These are phyloP conservation scores for Epichloe sibirici DNA, from an alignment of 2,329 filamentous ascomycete species.

Conservation along the genomic window DNA sequence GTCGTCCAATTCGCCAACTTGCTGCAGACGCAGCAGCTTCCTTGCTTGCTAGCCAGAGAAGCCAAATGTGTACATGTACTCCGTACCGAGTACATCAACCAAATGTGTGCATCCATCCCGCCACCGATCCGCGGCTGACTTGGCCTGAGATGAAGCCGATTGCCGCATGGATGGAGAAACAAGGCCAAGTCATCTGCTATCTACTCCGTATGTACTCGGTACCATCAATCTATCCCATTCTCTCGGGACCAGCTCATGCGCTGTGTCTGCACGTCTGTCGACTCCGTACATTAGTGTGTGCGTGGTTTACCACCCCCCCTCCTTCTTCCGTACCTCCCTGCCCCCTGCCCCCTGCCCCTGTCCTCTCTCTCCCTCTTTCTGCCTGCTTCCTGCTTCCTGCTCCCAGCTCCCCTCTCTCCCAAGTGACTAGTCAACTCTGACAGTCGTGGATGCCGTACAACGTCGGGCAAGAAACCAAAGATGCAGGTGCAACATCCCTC, in stretches of 20 bases:
- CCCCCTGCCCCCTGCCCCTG: background rate
- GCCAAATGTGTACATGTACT: too few relatives aligned
- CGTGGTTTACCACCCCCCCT: background rate
- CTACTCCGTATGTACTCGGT: too few relatives aligned
- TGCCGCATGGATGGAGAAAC: background rate
- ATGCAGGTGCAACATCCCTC: slow-evolving; percentile 5
- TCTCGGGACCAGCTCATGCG: slow-evolving; percentile 8
- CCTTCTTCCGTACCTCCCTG: background rate
- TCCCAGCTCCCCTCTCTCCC: background rate
- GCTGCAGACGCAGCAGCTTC: background rate
- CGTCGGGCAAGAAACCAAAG: slow-evolving; percentile 7
- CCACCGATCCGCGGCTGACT: slow-evolving; percentile 1
- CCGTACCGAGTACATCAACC: too few relatives aligned
- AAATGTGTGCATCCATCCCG: background rate
- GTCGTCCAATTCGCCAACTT: background rate
- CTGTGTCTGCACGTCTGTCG: slow-evolving; percentile 1
- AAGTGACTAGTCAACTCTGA: background rate
- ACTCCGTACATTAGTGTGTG: background rate
- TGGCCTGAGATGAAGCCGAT: background rate
- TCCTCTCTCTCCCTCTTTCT: background rate
- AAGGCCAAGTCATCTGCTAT: background rate
- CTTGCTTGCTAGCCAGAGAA: background rate
- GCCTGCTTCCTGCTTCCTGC: background rate
- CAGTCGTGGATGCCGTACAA: slow-evolving; percentile 7
- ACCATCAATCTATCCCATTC: slow-evolving; percentile 4